Evolutionary conservation across 139 green algal genomes (phyloP).

Genomic region (Coelastrella sp.): DNA sequence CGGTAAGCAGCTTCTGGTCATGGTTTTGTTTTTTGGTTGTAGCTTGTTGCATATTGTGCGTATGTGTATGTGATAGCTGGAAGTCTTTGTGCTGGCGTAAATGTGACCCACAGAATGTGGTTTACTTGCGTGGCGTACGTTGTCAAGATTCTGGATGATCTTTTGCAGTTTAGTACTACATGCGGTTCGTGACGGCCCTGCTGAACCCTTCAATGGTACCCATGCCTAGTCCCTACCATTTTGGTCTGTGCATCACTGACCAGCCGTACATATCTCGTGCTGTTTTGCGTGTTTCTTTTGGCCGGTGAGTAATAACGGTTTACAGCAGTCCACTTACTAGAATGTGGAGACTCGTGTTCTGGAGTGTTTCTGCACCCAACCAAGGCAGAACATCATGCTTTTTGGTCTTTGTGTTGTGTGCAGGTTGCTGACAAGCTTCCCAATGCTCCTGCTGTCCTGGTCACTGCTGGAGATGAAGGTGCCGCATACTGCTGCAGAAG

Average conservation of each 20-base stretch:
- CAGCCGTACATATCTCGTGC: background rate
- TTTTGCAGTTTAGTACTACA: no score
- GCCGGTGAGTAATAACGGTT: no score
- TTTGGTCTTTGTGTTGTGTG: background rate
- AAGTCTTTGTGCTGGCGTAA: no score
- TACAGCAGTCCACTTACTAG: no score
- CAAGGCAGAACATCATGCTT: background rate
- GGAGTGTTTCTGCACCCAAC: no score
- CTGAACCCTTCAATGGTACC: constrained; percentile 62
- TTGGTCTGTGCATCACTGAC: background rate
- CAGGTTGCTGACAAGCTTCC: constrained; percentile 75
- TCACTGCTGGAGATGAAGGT: constrained; percentile 85
- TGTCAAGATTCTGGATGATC: constrained; percentile 89
- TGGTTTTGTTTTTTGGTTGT: no score
- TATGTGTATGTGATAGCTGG: no score
- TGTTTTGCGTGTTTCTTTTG: no score
- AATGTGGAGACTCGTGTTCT: no score
- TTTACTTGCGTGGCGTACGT: constrained; percentile 68
- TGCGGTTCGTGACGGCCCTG: constrained; percentile 64
- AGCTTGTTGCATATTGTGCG: no score
- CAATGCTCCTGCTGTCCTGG: constrained; percentile 76
- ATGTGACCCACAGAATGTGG: no score
- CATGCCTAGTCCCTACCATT: background rate
- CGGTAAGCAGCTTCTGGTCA: no score
- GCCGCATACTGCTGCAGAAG: constrained; percentile 80